Percentiles rank a stretch among this genome's conserved stretches.
Evolutionary conservation across 139 green algal genomes (phyloP).

Genomic region (Desmodesmus armatus): DNA sequence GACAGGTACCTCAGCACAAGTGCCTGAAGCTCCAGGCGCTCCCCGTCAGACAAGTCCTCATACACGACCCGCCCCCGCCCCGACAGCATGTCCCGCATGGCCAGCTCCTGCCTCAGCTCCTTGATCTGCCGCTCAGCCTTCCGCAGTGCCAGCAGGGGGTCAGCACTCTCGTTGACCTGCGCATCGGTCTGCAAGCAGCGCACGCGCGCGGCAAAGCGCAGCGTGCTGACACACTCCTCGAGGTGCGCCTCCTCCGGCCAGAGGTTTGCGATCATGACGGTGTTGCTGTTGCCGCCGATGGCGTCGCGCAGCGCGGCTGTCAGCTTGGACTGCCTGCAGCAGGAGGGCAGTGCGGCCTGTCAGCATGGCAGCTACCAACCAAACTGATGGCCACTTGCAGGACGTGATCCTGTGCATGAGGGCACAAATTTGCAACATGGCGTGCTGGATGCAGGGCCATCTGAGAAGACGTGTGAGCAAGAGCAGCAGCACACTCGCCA

Average conservation of each 20-base stretch:
- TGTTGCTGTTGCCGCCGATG: constrained; percentile 86
- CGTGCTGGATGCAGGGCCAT: not conserved
- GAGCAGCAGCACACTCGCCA: constrained; percentile 48
- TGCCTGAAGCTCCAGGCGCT: constrained; percentile 69
- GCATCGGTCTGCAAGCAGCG: constrained; percentile 69
- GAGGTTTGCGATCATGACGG: constrained; percentile 84
- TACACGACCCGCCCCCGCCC: constrained; percentile 71
- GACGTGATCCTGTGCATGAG: not conserved
- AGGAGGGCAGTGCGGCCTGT: not conserved
- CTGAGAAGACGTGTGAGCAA: constrained; percentile 62
- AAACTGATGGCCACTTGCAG: too few species aligned
- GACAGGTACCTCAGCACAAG: constrained; percentile 54
- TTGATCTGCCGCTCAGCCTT: constrained; percentile 81
- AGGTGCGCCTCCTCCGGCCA: constrained; percentile 77
- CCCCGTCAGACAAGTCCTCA: constrained; percentile 72
- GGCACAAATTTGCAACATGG: not conserved
- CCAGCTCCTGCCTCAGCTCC: constrained; percentile 89
- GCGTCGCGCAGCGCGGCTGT: constrained; percentile 81
- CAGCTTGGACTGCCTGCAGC: constrained; percentile 77
- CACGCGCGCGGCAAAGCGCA: constrained; percentile 62
- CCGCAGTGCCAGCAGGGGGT: constrained; percentile 70
- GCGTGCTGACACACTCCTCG: constrained; percentile 82
- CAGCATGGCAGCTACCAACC: too few species aligned
- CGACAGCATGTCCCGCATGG: constrained; percentile 83
- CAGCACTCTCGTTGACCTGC: constrained; percentile 75